Evolutionary conservation across 2,329 filamentous ascomycete genomes (phyloP), one percentile per base, ranked within the genome.

Genomic region (Stagonosporopsis rhizophila): DNA sequence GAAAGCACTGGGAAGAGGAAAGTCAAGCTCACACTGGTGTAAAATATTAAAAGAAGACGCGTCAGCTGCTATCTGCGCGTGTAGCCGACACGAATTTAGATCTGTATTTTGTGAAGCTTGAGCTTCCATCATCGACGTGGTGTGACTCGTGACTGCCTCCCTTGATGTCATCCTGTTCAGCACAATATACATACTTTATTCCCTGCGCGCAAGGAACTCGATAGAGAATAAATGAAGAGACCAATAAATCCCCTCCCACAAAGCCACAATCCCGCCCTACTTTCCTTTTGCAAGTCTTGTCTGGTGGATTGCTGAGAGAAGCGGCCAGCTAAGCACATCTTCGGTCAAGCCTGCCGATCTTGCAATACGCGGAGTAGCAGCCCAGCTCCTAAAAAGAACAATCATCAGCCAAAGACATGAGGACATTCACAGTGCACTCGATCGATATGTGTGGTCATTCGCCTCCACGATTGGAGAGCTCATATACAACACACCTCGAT

Each of bases 1-100:
- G 91, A 96, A 79, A 87, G 87, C 58, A 97, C 94, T n/a, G 95
- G 95, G 52, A 99, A 98, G 87, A 87, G 95, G 63, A 94, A 91
- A 64, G 89, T 93, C 20, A 92, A 88, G 82, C 84, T 95, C 82
- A 87, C 72, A 17, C 64, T 82, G 54, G 70, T 81, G 17, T 81
- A 55, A 69, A 59, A n/a, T 27, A 8, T 20, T 19, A 23, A 34
- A 12, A 44, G 1, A 20, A 30, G 20, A 27, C 15, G 17, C 8
- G 8, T 35, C 19, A 7, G n/a, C 19, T 19, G 25, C 28, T 28
- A 14, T 20, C 28, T 30, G 44, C 11, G 35, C 19, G 19, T 44
- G 42, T 2, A 22, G 19, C 8, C 20, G 7, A 22, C 19, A 38
- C 19, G 37, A 48, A 44, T 28, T n/a, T 34, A 34, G 8, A 47